A percentile compares a stretch with the other conserved stretches of the same genome.
Evolutionary conservation across 2,329 filamentous ascomycete species (phyloP).

Genomic region (Didymella sp.): DNA sequence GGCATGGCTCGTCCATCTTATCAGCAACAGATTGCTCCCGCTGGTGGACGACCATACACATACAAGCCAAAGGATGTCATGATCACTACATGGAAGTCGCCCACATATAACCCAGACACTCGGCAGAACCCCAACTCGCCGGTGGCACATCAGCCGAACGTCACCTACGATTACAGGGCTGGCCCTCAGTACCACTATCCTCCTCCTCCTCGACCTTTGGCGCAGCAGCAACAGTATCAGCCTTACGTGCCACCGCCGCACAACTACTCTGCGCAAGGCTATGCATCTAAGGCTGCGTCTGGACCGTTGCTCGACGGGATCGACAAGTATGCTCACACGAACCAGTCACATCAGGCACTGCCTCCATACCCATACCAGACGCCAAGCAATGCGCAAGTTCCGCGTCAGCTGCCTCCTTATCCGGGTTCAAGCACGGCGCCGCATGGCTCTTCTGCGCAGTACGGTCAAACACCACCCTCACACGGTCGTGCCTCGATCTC

Average conservation of each 20-base stretch:
- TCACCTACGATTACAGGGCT: slow-evolving; percentile 44
- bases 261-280: slow-evolving; percentile 31
- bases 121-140: slow-evolving; percentile 49
- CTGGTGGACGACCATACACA: slow-evolving; percentile 34
- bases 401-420: slow-evolving; percentile 29
- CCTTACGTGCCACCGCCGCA: slow-evolving; percentile 39
- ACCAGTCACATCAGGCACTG: slow-evolving; percentile 27
- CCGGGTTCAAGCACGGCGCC: slow-evolving; percentile 23
- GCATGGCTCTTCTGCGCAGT: slow-evolving; percentile 27
- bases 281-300: slow-evolving; percentile 34
- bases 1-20: slow-evolving; percentile 41
- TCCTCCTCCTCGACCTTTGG: slow-evolving; percentile 26
- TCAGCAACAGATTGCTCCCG: slow-evolving; percentile 34
- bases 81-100: slow-evolving; percentile 36
- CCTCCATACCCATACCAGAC: slow-evolving; percentile 38
- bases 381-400: slow-evolving; percentile 19
- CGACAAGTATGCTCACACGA: slow-evolving; percentile 38
- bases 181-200: slow-evolving; percentile 34
- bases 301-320: slow-evolving; percentile 32
- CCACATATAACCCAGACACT: slow-evolving; percentile 44
- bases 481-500: slow-evolving; percentile 45
- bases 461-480: slow-evolving; percentile 19
- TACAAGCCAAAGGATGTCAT: slow-evolving; percentile 45
- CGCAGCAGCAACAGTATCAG: slow-evolving; percentile 33
- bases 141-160: slow-evolving; percentile 49